phyloP scores from a whole-genome alignment of 208 protist genomes.

The Tetramitus jugosus region DNA sequence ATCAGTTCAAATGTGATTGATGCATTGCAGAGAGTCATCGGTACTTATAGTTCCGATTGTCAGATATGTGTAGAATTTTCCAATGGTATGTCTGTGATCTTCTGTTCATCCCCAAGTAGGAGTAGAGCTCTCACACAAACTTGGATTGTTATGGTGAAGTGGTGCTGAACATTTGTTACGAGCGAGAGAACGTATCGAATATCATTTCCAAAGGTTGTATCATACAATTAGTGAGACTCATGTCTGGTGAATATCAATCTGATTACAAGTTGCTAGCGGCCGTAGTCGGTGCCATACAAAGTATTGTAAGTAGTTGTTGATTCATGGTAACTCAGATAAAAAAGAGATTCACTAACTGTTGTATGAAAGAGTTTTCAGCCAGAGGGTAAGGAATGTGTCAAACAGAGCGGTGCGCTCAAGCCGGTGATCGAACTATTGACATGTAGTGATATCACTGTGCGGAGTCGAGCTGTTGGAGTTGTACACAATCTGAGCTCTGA shows the following conservation, averaged over 20 bases:
- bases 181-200: not conserved
- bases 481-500: constrained; percentile 5
- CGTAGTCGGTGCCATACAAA: not conserved
- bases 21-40: no score
- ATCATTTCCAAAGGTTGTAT: not conserved
- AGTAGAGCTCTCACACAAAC: not conserved
- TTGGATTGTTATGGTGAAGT: not conserved
- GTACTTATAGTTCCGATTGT: not conserved
- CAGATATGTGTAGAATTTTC: not conserved
- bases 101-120: not conserved
- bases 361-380: not conserved
- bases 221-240: not conserved
- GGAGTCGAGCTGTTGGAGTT: not conserved
- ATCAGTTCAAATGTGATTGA: not conserved
- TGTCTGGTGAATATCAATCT: not conserved
- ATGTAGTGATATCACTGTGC: not conserved
- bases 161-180: not conserved
- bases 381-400: not conserved
- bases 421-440: not conserved
- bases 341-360: not conserved
- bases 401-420: not conserved
- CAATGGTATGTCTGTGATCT: not conserved
- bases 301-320: no score
- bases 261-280: not conserved
- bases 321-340: not conserved